Evolutionary conservation across 305 asterid genomes (phyloP).

Genomic region (Petunia hybrid): DNA sequence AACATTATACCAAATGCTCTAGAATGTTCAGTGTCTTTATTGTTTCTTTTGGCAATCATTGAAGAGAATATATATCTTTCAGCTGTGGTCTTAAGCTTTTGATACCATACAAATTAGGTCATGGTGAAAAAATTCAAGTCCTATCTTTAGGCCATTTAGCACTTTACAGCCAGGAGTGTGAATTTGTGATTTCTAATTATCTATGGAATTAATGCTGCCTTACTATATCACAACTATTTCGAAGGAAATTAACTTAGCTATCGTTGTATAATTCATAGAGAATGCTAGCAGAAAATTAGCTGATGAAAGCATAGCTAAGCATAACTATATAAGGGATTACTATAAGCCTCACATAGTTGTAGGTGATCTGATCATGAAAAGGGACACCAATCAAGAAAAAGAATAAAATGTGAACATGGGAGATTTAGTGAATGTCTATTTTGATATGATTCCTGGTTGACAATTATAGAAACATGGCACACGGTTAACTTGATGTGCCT

Average conservation of each 20-base stretch:
- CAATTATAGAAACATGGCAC: neutral
- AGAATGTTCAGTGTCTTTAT: neutral
- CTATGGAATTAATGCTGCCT: neutral
- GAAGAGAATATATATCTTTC: neutral
- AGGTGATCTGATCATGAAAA: neutral
- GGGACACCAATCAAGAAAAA: neutral
- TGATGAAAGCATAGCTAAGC: no score
- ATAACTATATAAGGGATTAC: neutral
- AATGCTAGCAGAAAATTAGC: no score
- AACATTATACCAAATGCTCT: neutral
- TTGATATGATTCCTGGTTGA: neutral
- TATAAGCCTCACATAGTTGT: neutral
- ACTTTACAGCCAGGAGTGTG: neutral
- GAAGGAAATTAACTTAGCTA: no score
- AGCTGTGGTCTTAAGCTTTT: neutral
- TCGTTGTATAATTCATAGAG: no score
- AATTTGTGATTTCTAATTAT: neutral
- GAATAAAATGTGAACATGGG: neutral
- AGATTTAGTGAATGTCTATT: neutral
- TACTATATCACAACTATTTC: no score
- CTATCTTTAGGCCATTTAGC: neutral
- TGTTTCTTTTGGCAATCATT: neutral
- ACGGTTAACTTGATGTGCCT: neutral
- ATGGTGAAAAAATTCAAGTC: neutral
- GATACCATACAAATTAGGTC: neutral